Conservation (phyloP, 78 protist genomes). For the Dictyostelium intermedium region DNA sequence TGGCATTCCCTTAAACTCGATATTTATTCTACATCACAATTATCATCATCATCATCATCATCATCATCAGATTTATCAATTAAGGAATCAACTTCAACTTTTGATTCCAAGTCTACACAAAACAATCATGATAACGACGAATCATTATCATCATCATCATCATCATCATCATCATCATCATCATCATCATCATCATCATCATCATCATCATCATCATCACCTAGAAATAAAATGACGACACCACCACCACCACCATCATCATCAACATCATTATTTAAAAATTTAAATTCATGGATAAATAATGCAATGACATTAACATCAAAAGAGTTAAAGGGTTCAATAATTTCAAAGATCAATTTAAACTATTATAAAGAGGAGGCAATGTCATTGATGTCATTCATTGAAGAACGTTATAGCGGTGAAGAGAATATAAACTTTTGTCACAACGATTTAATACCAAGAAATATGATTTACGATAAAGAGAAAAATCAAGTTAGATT, state of each 20-base stretch:
- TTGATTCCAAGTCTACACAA: too few species aligned
- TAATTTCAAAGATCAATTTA: background rate
- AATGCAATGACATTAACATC: background rate
- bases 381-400: background rate
- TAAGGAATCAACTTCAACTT: background rate
- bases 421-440: constrained; percentile 34
- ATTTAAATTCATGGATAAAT: constrained; percentile 51
- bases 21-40: background rate
- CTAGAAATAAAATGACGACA: background rate
- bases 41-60: background rate
- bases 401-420: background rate
- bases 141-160: too few species aligned
- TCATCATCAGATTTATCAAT: background rate
- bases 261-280: constrained; percentile 13
- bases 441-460: constrained; percentile 81
- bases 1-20: constrained; percentile 59
- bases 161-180: background rate
- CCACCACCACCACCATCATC: background rate
- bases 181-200: background rate
- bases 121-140: too few species aligned
- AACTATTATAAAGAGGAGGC: constrained; percentile 47
- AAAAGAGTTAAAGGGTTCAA: background rate
- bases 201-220: background rate
- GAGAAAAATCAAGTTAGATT: constrained; percentile 37
- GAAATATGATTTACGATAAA: constrained; percentile 80